Evolutionary conservation across 2,329 filamentous ascomycete genomes (phyloP).

Genomic region (Tympanopsis confertula): DNA sequence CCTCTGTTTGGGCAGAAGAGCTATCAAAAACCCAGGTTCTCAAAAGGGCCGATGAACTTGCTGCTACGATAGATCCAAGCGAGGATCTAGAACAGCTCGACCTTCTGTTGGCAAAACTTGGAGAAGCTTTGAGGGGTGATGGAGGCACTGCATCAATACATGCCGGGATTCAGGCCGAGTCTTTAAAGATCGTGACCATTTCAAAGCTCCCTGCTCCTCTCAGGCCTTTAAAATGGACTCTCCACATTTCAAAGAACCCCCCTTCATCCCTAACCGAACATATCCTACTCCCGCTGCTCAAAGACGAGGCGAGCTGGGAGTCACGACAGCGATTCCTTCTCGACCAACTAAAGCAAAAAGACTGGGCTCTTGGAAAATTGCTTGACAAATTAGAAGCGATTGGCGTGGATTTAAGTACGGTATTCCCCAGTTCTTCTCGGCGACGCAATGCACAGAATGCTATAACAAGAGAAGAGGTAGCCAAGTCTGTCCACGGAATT

Average conservation of each 20-base stretch:
- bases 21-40: not conserved
- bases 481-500: not conserved
- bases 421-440: not conserved
- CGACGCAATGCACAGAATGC: not conserved
- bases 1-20: not conserved
- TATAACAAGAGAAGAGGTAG: not conserved
- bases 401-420: not conserved
- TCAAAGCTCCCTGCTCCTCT: not conserved
- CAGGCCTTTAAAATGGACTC: not conserved
- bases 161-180: not conserved
- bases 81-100: not conserved
- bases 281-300: not conserved
- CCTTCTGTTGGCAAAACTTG: not conserved
- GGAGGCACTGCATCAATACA: not conserved
- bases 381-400: not conserved
- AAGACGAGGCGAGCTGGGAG: not conserved
- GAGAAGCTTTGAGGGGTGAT: not conserved
- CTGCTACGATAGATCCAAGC: not conserved
- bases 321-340: not conserved
- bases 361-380: not conserved
- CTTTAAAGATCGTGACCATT: not conserved
- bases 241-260: not conserved
- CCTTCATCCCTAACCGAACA: not conserved
- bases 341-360: not conserved
- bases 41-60: constrained; percentile 1